Evolutionary conservation across 2,329 filamentous ascomycete species (phyloP).

Genomic region (Botryotinia convoluta): DNA sequence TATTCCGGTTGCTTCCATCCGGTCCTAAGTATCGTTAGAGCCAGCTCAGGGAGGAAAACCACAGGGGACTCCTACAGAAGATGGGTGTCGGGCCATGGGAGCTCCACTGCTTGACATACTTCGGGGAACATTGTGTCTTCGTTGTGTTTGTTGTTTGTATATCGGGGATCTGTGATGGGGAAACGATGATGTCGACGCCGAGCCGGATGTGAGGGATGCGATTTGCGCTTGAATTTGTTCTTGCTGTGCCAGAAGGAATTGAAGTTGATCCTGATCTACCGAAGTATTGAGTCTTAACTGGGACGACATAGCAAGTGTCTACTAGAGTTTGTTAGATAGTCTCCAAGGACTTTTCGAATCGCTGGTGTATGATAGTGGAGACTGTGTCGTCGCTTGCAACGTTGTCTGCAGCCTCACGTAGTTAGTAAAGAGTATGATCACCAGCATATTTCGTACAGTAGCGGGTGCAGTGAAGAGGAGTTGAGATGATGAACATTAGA

Average conservation of each 20-base stretch:
- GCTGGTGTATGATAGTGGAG: slow-evolving; percentile 20
- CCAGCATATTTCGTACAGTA: slow-evolving; percentile 14
- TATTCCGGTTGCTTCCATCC: slow-evolving; percentile 27
- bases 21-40: slow-evolving; percentile 35
- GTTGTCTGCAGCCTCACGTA: slow-evolving; percentile 30
- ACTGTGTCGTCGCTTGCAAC: slow-evolving; percentile 19
- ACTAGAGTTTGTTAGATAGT: slow-evolving; percentile 20
- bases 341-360: not conserved
- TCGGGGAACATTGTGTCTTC: slow-evolving; percentile 33
- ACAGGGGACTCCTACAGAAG: slow-evolving; percentile 32
- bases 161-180: slow-evolving; percentile 33
- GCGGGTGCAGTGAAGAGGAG: not conserved
- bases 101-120: slow-evolving; percentile 35
- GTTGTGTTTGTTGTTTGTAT: slow-evolving; percentile 32
- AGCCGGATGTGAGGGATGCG: slow-evolving; percentile 23
- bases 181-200: slow-evolving; percentile 23
- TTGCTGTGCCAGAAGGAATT: slow-evolving; percentile 31
- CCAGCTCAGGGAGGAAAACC: slow-evolving; percentile 22
- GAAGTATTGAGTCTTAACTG: slow-evolving; percentile 28
- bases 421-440: slow-evolving; percentile 17
- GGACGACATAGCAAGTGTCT: slow-evolving; percentile 29
- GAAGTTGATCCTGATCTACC: slow-evolving; percentile 26
- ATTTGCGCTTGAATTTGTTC: slow-evolving; percentile 34
- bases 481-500: not conserved
- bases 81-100: slow-evolving; percentile 32